Evolutionary conservation across 345 rosid species (phyloP).

Genomic region (sweet orange (Citrus sinensis)): DNA sequence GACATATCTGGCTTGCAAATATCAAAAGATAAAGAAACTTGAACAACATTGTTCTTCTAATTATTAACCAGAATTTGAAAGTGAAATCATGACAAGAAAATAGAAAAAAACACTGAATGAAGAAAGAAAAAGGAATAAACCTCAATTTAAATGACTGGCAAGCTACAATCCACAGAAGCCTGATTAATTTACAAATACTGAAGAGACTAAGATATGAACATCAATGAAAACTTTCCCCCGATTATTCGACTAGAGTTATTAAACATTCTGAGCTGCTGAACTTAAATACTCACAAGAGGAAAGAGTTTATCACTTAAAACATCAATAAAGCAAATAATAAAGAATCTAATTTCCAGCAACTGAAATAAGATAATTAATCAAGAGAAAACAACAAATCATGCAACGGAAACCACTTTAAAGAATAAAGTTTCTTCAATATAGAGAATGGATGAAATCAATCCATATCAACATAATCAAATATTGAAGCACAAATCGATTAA

Average conservation of each 20-base stretch:
- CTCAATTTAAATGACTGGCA: not conserved
- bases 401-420: not conserved
- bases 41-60: not conserved
- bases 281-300: not conserved
- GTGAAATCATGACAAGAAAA: not conserved
- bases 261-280: not conserved
- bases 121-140: not conserved
- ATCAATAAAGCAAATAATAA: not conserved
- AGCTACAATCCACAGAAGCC: not conserved
- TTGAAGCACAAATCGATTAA: not conserved
- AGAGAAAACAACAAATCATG: not conserved
- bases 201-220: not conserved
- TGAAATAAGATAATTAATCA: not conserved
- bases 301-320: not conserved
- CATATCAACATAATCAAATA: not conserved
- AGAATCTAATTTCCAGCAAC: not conserved
- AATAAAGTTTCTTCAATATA: not conserved
- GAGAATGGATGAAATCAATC: not conserved
- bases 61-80: not conserved
- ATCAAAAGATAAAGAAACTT: not conserved
- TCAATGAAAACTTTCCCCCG: not conserved
- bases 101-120: not conserved
- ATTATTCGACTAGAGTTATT: not conserved
- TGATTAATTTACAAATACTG: conserved; percentile 1
- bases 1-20: not conserved